Conservation (phyloP, 257 asterid genomes). For the Coffea eugenioides region DNA sequence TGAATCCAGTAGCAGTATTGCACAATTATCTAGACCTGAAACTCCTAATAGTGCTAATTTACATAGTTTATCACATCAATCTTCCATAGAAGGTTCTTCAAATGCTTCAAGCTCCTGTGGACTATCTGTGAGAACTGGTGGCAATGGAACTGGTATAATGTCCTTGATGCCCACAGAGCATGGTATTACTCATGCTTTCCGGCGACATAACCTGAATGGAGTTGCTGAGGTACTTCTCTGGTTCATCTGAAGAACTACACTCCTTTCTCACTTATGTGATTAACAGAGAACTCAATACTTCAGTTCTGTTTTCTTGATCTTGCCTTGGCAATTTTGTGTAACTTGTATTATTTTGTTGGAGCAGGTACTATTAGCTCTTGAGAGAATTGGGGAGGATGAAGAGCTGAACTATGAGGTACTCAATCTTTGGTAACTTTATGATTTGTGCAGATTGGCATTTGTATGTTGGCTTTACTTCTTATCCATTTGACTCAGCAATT, state of each 20-base stretch:
- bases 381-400: conserved; percentile 74
- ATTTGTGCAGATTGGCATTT: background rate
- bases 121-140: conserved; percentile 40
- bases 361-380: conserved; percentile 69
- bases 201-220: conserved; percentile 52
- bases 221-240: conserved; percentile 58
- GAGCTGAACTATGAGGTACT: conserved; percentile 71
- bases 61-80: conserved; percentile 29
- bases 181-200: conserved; percentile 38
- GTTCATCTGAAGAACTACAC: background rate
- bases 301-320: conserved; percentile 2
- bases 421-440: conserved; percentile 3
- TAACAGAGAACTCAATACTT: background rate
- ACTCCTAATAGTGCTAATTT: conserved; percentile 29
- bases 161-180: conserved; percentile 34
- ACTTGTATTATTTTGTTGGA: conserved; percentile 11
- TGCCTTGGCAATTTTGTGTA: conserved; percentile 5
- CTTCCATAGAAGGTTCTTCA: conserved; percentile 37
- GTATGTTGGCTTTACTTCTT: conserved; percentile 15
- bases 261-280: background rate
- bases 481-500: conserved; percentile 46
- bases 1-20: conserved; percentile 23
- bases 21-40: conserved; percentile 30
- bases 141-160: conserved; percentile 22
- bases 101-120: conserved; percentile 47